Percentiles rank a stretch among this genome's conserved stretches.
Conservation (phyloP, 768 basidiomycete species). For the Kwoniella sp. region DNA sequence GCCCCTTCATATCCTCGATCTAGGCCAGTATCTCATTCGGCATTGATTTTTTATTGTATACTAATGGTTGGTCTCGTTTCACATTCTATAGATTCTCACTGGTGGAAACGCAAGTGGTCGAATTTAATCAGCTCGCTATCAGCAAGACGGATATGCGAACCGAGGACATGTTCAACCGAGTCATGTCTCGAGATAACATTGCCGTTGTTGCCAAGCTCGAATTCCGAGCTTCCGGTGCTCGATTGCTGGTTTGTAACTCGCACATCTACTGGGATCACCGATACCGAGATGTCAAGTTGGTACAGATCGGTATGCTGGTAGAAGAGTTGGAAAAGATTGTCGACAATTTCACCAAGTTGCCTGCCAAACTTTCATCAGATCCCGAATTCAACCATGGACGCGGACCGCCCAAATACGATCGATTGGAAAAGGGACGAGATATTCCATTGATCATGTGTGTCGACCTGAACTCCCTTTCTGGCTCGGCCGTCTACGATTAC, state of each 20-base stretch:
- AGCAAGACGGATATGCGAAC: conserved; percentile 77
- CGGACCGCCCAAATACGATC: conserved; percentile 43
- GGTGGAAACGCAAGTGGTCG: conserved; percentile 88
- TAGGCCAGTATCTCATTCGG: no score
- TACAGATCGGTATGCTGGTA: conserved; percentile 86
- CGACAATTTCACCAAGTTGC: conserved; percentile 78
- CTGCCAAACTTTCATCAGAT: conserved; percentile 59
- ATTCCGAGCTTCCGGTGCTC: conserved; percentile 79
- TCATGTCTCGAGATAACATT: conserved; percentile 90
- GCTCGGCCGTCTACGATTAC: conserved; percentile 89
- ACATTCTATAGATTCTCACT: conserved; percentile 93
- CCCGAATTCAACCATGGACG: conserved; percentile 39
- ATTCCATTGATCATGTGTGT: conserved; percentile 89
- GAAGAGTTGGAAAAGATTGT: conserved; percentile 92
- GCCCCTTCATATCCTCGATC: no score
- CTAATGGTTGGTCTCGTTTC: no score
- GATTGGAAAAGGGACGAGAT: conserved; percentile 65
- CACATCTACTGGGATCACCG: conserved; percentile 93
- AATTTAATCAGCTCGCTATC: conserved; percentile 90
- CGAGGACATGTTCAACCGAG: conserved; percentile 99
- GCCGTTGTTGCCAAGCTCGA: conserved; percentile 85
- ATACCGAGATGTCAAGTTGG: conserved; percentile 94
- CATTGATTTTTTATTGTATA: no score
- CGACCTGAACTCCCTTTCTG: conserved; percentile 91
- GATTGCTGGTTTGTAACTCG: conserved; percentile 83